Conservation (phyloP, 2,329 filamentous ascomycete genomes). For the Arthrinium phaeospermum region DNA sequence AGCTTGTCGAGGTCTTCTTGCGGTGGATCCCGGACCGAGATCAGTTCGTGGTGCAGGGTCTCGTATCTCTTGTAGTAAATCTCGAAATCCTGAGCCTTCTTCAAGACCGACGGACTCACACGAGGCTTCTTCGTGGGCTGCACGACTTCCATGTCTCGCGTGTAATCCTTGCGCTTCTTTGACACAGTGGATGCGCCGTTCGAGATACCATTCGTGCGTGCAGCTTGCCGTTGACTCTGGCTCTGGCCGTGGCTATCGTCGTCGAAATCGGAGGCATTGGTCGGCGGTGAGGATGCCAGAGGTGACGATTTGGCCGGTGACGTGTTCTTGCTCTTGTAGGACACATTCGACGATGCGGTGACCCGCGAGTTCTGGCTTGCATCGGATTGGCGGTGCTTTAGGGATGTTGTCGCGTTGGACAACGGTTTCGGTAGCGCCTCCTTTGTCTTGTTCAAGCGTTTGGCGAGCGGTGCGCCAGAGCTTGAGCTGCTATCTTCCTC, state of each 20-base stretch:
- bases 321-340: constrained; percentile 57
- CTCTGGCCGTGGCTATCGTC: constrained; percentile 42
- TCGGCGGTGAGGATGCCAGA: constrained; percentile 68
- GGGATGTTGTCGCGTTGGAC: constrained; percentile 37
- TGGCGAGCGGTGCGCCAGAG: constrained; percentile 62
- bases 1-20: constrained; percentile 57
- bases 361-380: constrained; percentile 54
- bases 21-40: constrained; percentile 54
- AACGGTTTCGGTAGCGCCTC: constrained; percentile 40
- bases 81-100: constrained; percentile 62
- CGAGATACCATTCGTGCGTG: constrained; percentile 27
- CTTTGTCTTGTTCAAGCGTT: constrained; percentile 58
- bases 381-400: constrained; percentile 56
- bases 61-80: constrained; percentile 62
- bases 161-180: constrained; percentile 52
- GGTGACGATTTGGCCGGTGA: constrained; percentile 69
- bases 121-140: constrained; percentile 47
- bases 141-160: constrained; percentile 36
- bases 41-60: constrained; percentile 61
- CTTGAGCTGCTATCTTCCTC: constrained; percentile 64
- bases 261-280: constrained; percentile 68
- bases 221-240: constrained; percentile 21
- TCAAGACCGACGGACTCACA: constrained; percentile 54
- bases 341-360: constrained; percentile 46
- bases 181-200: constrained; percentile 34